Percentiles rank a stretch among this genome's conserved stretches.
These are phyloP conservation scores for Moricandia moricandioides DNA, from an alignment of 345 rosid genomes.

Conservation along the genomic window DNA sequence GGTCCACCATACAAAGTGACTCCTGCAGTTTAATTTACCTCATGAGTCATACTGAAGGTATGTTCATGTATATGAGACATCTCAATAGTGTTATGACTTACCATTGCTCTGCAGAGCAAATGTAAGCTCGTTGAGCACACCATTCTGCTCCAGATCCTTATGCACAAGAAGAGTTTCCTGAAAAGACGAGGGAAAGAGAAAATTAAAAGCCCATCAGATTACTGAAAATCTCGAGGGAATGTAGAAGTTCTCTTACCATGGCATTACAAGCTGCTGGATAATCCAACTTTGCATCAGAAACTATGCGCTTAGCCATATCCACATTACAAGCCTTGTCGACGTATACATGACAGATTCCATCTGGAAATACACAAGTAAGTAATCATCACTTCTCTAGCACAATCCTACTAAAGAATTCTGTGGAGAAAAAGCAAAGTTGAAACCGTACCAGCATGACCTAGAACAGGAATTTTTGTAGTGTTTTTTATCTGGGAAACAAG, in stretches of 20 bases:
- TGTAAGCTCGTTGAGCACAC: conserved; percentile 55
- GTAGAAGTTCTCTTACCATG: conserved; percentile 53
- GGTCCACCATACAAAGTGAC: conserved; percentile 84
- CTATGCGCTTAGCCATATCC: conserved; percentile 77
- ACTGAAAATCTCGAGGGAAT: neutral
- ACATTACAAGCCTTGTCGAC: conserved; percentile 84
- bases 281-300: conserved; percentile 88
- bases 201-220: neutral
- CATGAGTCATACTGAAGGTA: neutral
- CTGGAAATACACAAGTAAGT: conserved; percentile 38
- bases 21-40: conserved; percentile 44
- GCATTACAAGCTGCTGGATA: conserved; percentile 99
- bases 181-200: conserved; percentile 7
- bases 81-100: conserved; percentile 19
- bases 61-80: neutral
- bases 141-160: conserved; percentile 64
- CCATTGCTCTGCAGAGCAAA: conserved; percentile 66
- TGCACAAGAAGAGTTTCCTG: conserved; percentile 99
- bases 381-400: neutral
- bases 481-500: conserved; percentile 88
- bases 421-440: neutral
- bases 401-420: neutral
- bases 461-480: conserved; percentile 93
- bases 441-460: conserved; percentile 85
- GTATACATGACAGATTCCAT: conserved; percentile 96